Base-by-base conservation (phyloP, 108 stramenopile species). In the Nitzschia sp. region DNA sequence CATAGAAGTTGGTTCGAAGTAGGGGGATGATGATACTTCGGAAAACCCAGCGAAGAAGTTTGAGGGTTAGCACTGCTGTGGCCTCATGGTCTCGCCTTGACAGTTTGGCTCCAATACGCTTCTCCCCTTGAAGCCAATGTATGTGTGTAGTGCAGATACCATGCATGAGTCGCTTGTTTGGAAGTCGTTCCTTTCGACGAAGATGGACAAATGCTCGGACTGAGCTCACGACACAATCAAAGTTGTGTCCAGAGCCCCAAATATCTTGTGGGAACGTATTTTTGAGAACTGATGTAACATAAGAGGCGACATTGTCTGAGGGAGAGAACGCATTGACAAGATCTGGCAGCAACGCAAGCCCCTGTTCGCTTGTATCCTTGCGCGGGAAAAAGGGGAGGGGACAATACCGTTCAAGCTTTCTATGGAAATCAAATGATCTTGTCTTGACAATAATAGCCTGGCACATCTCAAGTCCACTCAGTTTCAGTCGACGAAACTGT, bases 221-320 rank as follows among this genome's bases (percentile, higher is more conserved):
- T 14, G 76, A 64, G 0, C 58, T 50, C 41, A 87, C 38, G 12
- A 83, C 68, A 42, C 55, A 55, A 43, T 65, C 44, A 46, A 87
- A 82, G 63, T 94, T 94, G 57, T 73, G 75, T 22, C 53, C 51
- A 0, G 90, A 94, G 7, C 93, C 93, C 90, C 88, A 91, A 64
- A 87, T 86, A 11, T 78, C 70, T 3, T 24, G 22, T n/a, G 93
- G 88, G 63, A 94, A 88, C 0, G 86, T 78, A 3, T 20, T 67
- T 24, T 72, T 15, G 19, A 94, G 51, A 10, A 84, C 77, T 2
- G 60, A 44, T 56, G 58, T 51, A 5, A 94, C 50, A 69, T 91
- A 94, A 0, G 72, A 78, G 6, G 65, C 78, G 3, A 94, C 83
- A 3, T 63, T 15, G 8, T 78, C 71, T 2, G 65, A 42, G 9